phyloP scores from a whole-genome alignment of 2,329 filamentous ascomycete genomes.

The Aspergillus fructus region DNA sequence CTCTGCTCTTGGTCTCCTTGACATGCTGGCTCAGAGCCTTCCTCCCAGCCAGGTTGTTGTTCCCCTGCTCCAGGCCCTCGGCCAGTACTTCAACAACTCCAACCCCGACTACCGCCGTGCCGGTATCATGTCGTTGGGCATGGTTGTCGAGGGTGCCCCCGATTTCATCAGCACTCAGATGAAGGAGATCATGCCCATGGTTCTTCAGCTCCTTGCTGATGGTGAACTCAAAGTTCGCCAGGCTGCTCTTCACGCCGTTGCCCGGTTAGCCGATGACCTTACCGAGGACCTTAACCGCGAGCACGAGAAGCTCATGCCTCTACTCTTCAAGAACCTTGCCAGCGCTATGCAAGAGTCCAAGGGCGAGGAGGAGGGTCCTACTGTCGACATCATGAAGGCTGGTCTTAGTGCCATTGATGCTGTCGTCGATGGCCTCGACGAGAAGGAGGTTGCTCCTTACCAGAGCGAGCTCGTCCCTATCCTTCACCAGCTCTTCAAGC shows the following conservation, averaged over 20 bases:
- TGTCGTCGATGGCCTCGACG: slow-evolving; percentile 70
- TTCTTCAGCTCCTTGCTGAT: slow-evolving; percentile 80
- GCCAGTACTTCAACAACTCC: slow-evolving; percentile 71
- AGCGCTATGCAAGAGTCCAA: slow-evolving; percentile 69
- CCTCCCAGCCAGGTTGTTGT: slow-evolving; percentile 94
- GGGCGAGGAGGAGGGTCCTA: slow-evolving; percentile 67
- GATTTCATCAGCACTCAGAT: slow-evolving; percentile 97
- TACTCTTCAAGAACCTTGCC: slow-evolving; percentile 85
- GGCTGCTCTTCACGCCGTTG: slow-evolving; percentile 82
- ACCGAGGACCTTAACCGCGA: slow-evolving; percentile 84
- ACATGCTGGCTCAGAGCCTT: slow-evolving; percentile 82
- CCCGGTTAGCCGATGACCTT: slow-evolving; percentile 88
- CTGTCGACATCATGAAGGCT: slow-evolving; percentile 81
- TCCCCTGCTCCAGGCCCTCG: slow-evolving; percentile 82
- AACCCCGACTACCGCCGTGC: slow-evolving; percentile 82
- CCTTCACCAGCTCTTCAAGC: slow-evolving; percentile 77
- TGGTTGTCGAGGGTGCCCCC: slow-evolving; percentile 92
- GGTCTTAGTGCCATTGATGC: slow-evolving; percentile 90
- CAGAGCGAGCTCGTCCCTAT: slow-evolving; percentile 79
- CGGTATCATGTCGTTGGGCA: slow-evolving; percentile 86
- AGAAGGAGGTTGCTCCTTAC: slow-evolving; percentile 77
- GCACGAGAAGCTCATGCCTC: slow-evolving; percentile 79
- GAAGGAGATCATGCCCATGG: slow-evolving; percentile 76
- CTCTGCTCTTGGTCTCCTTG: slow-evolving; percentile 81
- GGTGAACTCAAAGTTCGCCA: slow-evolving; percentile 80